Evolutionary conservation across 805 yeast genomes (phyloP).

Genomic region (Teunomyces stri): DNA sequence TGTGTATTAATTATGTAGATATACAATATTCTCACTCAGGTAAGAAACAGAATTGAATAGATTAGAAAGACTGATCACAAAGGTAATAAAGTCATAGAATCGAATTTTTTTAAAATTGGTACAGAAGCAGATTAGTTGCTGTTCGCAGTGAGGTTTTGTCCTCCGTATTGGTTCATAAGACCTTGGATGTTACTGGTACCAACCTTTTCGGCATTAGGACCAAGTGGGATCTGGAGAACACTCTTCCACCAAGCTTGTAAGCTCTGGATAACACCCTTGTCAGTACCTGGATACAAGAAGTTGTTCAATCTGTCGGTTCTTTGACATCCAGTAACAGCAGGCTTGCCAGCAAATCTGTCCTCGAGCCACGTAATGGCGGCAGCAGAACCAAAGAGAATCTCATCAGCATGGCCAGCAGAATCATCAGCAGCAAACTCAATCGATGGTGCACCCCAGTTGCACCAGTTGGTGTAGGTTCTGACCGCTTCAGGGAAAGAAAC

Average conservation of each 20-base stretch:
- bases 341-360: conserved; percentile 13
- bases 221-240: neutral
- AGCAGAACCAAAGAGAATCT: conserved; percentile 12
- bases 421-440: conserved; percentile 27
- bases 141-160: neutral
- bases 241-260: neutral
- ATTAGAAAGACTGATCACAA: neutral
- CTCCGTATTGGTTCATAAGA: neutral
- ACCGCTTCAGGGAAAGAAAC: conserved; percentile 10
- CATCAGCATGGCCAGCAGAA: conserved; percentile 22
- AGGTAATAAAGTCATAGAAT: neutral
- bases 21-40: too few species aligned
- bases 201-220: conserved; percentile 4
- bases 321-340: conserved; percentile 16
- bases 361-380: conserved; percentile 19
- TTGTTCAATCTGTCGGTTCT: conserved; percentile 42
- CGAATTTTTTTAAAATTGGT: too few species aligned
- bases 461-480: conserved; percentile 25
- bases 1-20: too few species aligned
- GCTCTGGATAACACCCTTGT: neutral
- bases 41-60: too few species aligned
- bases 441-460: conserved; percentile 22
- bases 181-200: neutral
- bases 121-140: neutral
- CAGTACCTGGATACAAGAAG: conserved; percentile 44